Base-by-base conservation (phyloP, 208 protist species). In the Trypanosoma vivax region DNA sequence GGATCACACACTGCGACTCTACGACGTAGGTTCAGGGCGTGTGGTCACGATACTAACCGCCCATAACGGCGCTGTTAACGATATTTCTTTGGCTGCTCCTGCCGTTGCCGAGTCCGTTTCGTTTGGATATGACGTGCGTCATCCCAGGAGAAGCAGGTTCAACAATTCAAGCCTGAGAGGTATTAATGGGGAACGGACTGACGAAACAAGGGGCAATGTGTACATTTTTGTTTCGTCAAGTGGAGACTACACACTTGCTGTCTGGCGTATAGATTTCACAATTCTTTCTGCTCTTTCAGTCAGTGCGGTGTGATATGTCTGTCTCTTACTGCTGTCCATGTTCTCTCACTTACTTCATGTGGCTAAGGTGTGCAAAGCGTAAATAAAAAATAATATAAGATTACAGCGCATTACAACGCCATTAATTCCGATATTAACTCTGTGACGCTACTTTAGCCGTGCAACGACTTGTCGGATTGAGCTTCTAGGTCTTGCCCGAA, bases 181-280 rank as follows among this genome's bases (percentile, higher is more conserved):
- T 27, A 61, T 43, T 4, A 37, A 28, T 18, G 35, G 35, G 39
- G 16, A 5, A 45, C n/a, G n/a, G n/a, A 45, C 2, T 16, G 33
- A 5, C 14, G 2, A 9, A 29, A 50, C 13, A 34, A 54, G 51
- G 50, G 61, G 23, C 34, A 48, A 13, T 29, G 70, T 91, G 13
- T 83, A 84, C 51, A 35, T 91, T 21, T 91, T 87, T 56, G 70
- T 71, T 29, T 83, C 79, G 3, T 73, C 60, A 11, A 79, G 83
- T 48, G 75, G 76, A 23, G 83, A 88, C 54, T 63, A 67, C 27
- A 73, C 67, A 11, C 64, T 91, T 47, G 76, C 79, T 5, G 14
- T 91, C 18, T 91, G 83, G 79, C 79, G 76, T 18, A 59, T 91
- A 0, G 83, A 91, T 40, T 78, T 91, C 45, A 61, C 60, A 19